Percentiles rank a stretch among this genome's conserved stretches.
phyloP scores from a whole-genome alignment of 2,329 filamentous ascomycete genomes.

The Trichoderma simmonsii region DNA sequence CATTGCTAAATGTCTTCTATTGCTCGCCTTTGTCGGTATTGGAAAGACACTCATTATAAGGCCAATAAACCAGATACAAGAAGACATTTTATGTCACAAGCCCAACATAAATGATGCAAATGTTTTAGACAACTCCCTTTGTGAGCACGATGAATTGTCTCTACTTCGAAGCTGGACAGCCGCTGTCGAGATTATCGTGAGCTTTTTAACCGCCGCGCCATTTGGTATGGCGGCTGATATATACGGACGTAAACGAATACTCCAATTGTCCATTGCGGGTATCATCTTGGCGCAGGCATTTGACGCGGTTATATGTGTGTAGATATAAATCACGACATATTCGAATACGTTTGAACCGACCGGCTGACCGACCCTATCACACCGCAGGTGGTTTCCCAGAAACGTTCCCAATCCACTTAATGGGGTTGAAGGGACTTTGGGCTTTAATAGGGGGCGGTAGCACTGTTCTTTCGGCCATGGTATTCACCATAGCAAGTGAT shows the following conservation, averaged over 20 bases:
- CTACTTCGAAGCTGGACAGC: slow-evolving; percentile 2
- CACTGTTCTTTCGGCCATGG: slow-evolving; percentile 4
- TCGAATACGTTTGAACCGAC: background rate
- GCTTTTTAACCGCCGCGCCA: background rate
- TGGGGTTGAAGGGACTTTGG: slow-evolving; percentile 3
- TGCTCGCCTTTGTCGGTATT: background rate
- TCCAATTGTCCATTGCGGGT: slow-evolving; percentile 2
- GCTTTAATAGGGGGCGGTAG: background rate
- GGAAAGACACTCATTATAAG: slow-evolving; percentile 1
- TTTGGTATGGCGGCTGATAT: slow-evolving; percentile 4
- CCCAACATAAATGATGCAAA: background rate
- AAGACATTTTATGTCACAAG: slow-evolving; percentile 8
- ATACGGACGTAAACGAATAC: slow-evolving; percentile 5
- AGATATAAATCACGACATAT: background rate
- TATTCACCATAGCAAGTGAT: background rate
- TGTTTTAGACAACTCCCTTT: background rate
- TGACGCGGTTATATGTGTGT: slow-evolving; percentile 3
- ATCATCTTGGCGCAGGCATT: slow-evolving; percentile 8
- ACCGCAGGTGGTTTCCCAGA: background rate
- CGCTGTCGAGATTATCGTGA: background rate
- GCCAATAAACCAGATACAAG: background rate
- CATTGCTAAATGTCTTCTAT: slow-evolving; percentile 4
- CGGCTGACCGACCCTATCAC: background rate
- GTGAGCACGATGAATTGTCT: background rate
- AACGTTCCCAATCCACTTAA: background rate